These are phyloP conservation scores for Phyllostachys edulis DNA, from an alignment of 176 grass and related monocot genomes.

Conservation along the genomic window DNA sequence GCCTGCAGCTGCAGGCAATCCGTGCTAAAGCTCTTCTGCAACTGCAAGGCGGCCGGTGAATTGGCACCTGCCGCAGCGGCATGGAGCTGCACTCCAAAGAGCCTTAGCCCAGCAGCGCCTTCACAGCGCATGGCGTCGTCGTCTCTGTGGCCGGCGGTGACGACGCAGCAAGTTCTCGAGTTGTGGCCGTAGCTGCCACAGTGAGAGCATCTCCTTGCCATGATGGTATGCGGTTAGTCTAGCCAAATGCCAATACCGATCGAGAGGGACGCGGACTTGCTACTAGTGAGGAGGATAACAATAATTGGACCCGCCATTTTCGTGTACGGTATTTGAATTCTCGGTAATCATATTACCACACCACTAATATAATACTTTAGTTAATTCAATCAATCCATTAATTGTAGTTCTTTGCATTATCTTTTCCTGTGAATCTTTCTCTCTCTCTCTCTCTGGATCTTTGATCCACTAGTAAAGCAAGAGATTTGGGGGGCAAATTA, in stretches of 20 bases:
- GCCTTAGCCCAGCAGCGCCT: conserved; percentile 21
- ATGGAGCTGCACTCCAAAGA: conserved; percentile 74
- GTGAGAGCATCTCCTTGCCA: conserved; percentile 50
- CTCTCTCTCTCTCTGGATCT: background rate
- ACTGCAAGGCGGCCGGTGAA: conserved; percentile 12
- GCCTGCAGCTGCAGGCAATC: conserved; percentile 32
- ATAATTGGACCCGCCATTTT: conserved; percentile 28
- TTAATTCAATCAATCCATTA: background rate
- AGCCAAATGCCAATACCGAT: background rate
- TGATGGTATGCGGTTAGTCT: conserved; percentile 20
- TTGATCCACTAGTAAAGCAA: conserved; percentile 25
- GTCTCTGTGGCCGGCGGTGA: background rate
- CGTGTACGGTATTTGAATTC: background rate
- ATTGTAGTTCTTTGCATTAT: background rate
- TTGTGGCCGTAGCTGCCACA: conserved; percentile 42
- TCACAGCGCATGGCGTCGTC: background rate
- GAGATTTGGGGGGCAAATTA: conserved; percentile 13
- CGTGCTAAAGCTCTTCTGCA: conserved; percentile 46
- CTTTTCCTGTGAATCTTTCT: background rate
- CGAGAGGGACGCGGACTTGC: background rate
- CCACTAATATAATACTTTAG: conserved; percentile 13
- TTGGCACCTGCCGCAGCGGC: background rate
- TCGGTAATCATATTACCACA: background rate
- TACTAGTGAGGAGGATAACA: background rate
- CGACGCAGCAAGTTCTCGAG: conserved; percentile 32